Base-by-base conservation (phyloP, 2,329 filamentous ascomycete genomes). In the Aureobasidium vineae region DNA sequence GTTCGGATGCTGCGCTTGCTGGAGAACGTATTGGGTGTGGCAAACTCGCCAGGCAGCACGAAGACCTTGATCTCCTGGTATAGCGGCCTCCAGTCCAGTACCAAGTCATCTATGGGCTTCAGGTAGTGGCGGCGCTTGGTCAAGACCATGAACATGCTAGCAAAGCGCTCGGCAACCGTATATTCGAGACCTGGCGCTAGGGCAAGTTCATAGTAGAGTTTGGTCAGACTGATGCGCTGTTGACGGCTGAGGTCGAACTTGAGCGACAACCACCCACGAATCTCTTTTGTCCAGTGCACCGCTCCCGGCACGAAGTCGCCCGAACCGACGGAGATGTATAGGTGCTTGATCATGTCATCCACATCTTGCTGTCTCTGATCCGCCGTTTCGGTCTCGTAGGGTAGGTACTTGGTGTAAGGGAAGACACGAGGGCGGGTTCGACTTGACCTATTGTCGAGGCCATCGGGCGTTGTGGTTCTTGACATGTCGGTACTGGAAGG, bases 71-170 rank as follows among this genome's bases (percentile, higher is more conserved):
- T 82, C 77, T 98, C 94, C 73, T 92, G 90, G 86, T 91, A 99
- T 36, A 99, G 81, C 8, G 93, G 94, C 72, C 87, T 87, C 95
- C 95, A 99, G 77, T 99, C 94, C 68, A 99, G 85, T 15, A 85
- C 84, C n/a, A 99, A 83, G 74, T 99, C 96, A 70, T 92, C 91
- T 66, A 90, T 88, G 1, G 94, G 92, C 71, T 91, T 92, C 40
- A 99, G 85, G 77, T 98, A 98, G 79, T 98, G 94, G 76, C 96
- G 97, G 75, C 94, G 93, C 92, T 95, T 96, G n/a, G 93, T 96
- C 72, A 99, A 80, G 13, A 91, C 88, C 78, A 97, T 90, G 74
- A 98, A 94, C 93, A 98, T 98, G 82, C 91, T 95, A 53, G 94
- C 86, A 76, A 99, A 99, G 68, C 94, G 87, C 79, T 99, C 96